These are phyloP conservation scores for Rhododendron molle DNA, from an alignment of 148 eudicot genomes.

Conservation along the genomic window DNA sequence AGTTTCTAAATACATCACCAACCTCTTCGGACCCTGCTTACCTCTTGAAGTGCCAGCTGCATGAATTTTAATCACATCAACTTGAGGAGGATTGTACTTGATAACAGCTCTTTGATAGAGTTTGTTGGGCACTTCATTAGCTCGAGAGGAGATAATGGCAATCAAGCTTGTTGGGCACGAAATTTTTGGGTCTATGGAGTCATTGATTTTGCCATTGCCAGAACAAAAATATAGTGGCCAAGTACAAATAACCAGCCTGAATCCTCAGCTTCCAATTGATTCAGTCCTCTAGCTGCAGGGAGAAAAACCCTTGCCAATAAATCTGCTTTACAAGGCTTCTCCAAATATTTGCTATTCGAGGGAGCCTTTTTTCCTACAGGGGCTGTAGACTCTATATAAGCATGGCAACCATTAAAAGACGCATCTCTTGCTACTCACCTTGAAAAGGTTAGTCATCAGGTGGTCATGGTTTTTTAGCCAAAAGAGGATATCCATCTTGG, in stretches of 20 bases:
- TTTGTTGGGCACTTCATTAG: not conserved
- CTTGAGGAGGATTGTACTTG: not conserved
- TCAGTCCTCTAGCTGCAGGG: not conserved
- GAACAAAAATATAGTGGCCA: not conserved
- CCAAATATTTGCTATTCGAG: not conserved
- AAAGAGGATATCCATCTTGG: not conserved
- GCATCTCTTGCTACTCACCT: not conserved
- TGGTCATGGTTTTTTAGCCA: not conserved
- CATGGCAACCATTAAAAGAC: not conserved
- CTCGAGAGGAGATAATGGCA: not conserved
- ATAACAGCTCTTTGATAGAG: not conserved
- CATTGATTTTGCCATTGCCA: not conserved
- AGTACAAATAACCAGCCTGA: not conserved
- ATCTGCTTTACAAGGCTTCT: not conserved
- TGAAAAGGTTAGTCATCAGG: not conserved
- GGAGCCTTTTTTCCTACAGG: not conserved
- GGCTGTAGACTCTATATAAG: not conserved
- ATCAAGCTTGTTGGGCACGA: not conserved
- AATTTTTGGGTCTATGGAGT: not conserved
- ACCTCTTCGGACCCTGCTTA: not conserved
- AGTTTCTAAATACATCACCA: not conserved
- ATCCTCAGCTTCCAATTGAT: not conserved
- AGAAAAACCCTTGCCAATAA: not conserved
- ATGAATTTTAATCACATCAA: not conserved
- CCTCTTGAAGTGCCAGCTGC: not conserved